A percentile compares a stretch with the other conserved stretches of the same genome.
Conservation (phyloP, 768 basidiomycete species). For the Flagelloscypha sp. region DNA sequence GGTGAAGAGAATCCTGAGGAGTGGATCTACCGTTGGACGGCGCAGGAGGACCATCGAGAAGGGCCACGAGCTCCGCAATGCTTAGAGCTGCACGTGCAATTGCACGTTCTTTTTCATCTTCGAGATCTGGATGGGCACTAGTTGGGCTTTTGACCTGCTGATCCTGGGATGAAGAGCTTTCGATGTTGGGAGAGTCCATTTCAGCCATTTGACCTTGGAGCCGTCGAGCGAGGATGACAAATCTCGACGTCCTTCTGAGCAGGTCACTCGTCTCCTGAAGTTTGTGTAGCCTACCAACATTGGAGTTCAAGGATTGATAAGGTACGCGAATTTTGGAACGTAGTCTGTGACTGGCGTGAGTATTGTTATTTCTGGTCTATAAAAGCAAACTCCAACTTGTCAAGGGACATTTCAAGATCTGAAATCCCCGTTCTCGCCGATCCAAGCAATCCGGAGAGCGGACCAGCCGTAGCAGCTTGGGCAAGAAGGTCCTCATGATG, state of each 20-base stretch:
- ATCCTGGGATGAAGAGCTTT: conserved; percentile 1
- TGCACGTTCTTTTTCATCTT: conserved; percentile 78
- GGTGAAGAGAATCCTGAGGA: too few species aligned
- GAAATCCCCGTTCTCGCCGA: conserved; percentile 61
- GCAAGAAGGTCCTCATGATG: conserved; percentile 79
- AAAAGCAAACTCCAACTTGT: conserved; percentile 45
- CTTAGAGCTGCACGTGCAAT: conserved; percentile 93
- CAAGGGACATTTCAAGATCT: conserved; percentile 68
- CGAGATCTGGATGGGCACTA: too few species aligned
- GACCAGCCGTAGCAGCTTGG: conserved; percentile 68
- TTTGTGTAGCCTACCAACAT: conserved; percentile 67
- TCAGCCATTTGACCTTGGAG: conserved; percentile 82
- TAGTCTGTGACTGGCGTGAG: conserved; percentile 41
- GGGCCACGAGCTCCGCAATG: conserved; percentile 72
- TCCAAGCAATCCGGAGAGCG: conserved; percentile 61
- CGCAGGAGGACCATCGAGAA: conserved; percentile 37
- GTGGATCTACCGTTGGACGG: conserved; percentile 1
- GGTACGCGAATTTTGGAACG: conserved; percentile 81
- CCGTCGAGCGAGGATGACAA: conserved; percentile 73
- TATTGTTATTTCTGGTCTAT: conserved; percentile 10
- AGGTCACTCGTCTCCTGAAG: conserved; percentile 81
- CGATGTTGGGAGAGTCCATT: conserved; percentile 30
- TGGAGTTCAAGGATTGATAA: conserved; percentile 61
- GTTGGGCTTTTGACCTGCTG: too few species aligned
- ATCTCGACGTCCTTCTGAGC: conserved; percentile 75